phyloP scores from a whole-genome alignment of 805 yeast species.

The Torulaspora gathmanii region DNA sequence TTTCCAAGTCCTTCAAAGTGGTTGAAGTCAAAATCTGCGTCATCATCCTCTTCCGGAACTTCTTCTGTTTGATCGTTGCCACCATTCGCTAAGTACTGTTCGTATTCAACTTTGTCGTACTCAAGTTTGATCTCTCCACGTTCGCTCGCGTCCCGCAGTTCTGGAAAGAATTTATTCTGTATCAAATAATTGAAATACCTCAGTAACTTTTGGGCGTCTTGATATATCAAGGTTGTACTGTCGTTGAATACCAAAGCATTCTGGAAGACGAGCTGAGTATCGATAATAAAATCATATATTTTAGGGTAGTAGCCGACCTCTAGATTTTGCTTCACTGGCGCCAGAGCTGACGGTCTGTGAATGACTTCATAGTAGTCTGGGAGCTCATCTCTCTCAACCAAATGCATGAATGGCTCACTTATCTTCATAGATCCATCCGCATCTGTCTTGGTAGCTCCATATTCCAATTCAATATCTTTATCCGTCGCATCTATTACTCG shows the following conservation, averaged over 20 bases:
- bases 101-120: slow-evolving; percentile 31
- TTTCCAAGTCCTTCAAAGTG: slow-evolving; percentile 34
- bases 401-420: slow-evolving; percentile 69
- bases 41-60: slow-evolving; percentile 18
- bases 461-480: slow-evolving; percentile 20
- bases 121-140: slow-evolving; percentile 32
- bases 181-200: slow-evolving; percentile 43
- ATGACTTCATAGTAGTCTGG: slow-evolving; percentile 80
- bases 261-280: slow-evolving; percentile 58
- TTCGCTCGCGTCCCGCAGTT: slow-evolving; percentile 30
- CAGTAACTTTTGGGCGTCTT: slow-evolving; percentile 62
- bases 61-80: slow-evolving; percentile 18
- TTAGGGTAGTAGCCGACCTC: slow-evolving; percentile 49
- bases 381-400: slow-evolving; percentile 62
- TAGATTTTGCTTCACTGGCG: slow-evolving; percentile 50
- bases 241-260: slow-evolving; percentile 80
- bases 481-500: slow-evolving; percentile 32
- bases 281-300: slow-evolving; percentile 55
- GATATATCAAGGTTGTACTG: slow-evolving; percentile 63
- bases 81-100: slow-evolving; percentile 25
- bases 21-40: slow-evolving; percentile 28
- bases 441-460: slow-evolving; percentile 15
- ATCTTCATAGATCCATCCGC: slow-evolving; percentile 36
- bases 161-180: slow-evolving; percentile 26
- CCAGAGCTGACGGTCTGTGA: slow-evolving; percentile 68